Conservation (phyloP, 805 yeast species). For the Candida bentonensis region DNA sequence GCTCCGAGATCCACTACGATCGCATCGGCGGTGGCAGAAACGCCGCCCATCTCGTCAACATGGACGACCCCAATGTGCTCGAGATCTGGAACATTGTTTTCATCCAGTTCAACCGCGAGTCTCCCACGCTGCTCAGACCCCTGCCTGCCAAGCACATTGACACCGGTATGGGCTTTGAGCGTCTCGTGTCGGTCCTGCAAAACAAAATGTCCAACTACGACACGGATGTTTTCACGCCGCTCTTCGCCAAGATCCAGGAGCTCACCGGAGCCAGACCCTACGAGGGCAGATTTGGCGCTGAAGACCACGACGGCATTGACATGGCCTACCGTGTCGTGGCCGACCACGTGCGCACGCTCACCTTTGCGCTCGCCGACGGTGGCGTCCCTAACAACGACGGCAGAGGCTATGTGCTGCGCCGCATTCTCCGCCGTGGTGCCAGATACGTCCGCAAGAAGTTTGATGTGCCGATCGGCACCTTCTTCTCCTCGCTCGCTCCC, state of each 20-base stretch:
- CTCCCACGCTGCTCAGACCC: constrained; percentile 62
- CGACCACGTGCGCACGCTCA: constrained; percentile 94
- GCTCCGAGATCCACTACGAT: constrained; percentile 95
- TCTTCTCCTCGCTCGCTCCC: constrained; percentile 85
- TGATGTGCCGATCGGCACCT: constrained; percentile 88
- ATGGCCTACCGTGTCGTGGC: constrained; percentile 97
- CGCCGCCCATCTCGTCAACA: constrained; percentile 78
- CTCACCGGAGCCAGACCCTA: constrained; percentile 88
- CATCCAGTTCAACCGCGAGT: constrained; percentile 91
- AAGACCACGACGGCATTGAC: constrained; percentile 87
- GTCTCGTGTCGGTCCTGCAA: constrained; percentile 89
- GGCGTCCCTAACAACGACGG: constrained; percentile 99
- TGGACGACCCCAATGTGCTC: constrained; percentile 95
- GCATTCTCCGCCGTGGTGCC: constrained; percentile 95
- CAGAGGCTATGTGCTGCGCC: constrained; percentile 93
- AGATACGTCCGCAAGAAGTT: constrained; percentile 93
- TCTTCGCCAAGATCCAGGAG: constrained; percentile 76
- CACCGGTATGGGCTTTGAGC: constrained; percentile 98
- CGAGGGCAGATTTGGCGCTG: constrained; percentile 84
- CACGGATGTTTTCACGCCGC: constrained; percentile 89
- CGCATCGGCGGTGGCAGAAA: constrained; percentile 98
- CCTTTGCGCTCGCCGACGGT: constrained; percentile 94
- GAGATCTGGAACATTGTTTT: constrained; percentile 98
- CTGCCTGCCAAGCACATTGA: constrained; percentile 94
- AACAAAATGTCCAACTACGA: constrained; percentile 88